phyloP scores from a whole-genome alignment of 352 stramenopile species.

The Blastocystis sp. region DNA sequence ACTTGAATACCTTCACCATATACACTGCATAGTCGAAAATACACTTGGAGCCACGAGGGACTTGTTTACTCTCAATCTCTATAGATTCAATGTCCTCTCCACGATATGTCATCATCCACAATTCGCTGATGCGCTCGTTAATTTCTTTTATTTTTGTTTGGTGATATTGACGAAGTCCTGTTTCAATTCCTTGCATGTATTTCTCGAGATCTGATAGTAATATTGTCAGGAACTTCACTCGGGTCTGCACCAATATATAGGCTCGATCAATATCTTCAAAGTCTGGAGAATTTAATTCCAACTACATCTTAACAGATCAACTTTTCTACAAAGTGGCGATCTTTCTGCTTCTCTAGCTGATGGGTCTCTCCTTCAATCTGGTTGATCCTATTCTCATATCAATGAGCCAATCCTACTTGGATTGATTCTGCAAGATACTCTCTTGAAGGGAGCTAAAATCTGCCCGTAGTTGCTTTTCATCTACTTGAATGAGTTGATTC shows the following conservation, averaged over 20 bases:
- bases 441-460: background rate
- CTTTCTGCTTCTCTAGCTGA: constrained; percentile 45
- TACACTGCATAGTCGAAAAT: constrained; percentile 66
- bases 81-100: constrained; percentile 97
- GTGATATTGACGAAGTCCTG: constrained; percentile 92
- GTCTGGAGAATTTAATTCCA: constrained; percentile 66
- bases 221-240: constrained; percentile 88
- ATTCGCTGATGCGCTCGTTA: constrained; percentile 93
- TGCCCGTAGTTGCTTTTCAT: background rate
- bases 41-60: constrained; percentile 82
- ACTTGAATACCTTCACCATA: background rate
- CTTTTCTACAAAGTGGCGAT: background rate
- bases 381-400: background rate
- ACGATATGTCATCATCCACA: constrained; percentile 97
- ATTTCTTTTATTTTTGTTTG: constrained; percentile 97
- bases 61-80: constrained; percentile 75
- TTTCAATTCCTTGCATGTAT: constrained; percentile 86
- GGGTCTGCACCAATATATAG: constrained; percentile 85
- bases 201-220: constrained; percentile 90
- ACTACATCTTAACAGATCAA: background rate
- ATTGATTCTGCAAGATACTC: background rate
- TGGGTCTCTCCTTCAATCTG: constrained; percentile 39
- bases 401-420: too few species aligned
- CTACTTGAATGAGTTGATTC: background rate
- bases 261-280: constrained; percentile 87